Conservation (phyloP, 2,329 filamentous ascomycete species). For the Cytospora schulzeri region DNA sequence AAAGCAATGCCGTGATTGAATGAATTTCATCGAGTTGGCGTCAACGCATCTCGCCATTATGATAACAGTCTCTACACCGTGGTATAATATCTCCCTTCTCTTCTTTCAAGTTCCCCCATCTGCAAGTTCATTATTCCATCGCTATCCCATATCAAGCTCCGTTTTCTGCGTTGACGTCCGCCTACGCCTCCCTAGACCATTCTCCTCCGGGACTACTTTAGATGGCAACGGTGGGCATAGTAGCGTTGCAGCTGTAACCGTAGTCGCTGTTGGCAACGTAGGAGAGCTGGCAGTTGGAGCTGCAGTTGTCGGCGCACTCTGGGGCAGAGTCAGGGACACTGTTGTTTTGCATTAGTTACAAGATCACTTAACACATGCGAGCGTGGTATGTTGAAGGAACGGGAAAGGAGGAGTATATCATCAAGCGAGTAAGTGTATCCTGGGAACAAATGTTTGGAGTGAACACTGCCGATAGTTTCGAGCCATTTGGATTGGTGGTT, state of each 20-base stretch:
- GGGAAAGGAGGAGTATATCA: not conserved
- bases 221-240: not conserved
- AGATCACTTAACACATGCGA: too few relatives aligned
- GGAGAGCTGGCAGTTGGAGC: conserved; percentile 22
- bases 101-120: not conserved
- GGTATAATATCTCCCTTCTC: not conserved
- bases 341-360: not conserved
- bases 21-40: not conserved
- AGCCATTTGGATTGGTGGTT: not conserved
- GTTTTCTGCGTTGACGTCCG: not conserved
- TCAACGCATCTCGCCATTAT: not conserved
- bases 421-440: not conserved
- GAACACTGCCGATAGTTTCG: not conserved
- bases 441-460: not conserved
- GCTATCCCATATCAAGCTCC: not conserved
- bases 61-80: not conserved
- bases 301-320: conserved; percentile 15
- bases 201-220: too few relatives aligned
- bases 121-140: not conserved
- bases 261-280: conserved; percentile 25
- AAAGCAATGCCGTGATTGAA: not conserved
- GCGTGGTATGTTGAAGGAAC: too few relatives aligned
- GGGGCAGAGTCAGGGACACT: conserved; percentile 14
- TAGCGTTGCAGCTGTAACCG: conserved; percentile 21
- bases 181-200: not conserved